These are phyloP conservation scores for Epithele typhae DNA, from an alignment of 768 basidiomycete genomes.

Conservation along the genomic window DNA sequence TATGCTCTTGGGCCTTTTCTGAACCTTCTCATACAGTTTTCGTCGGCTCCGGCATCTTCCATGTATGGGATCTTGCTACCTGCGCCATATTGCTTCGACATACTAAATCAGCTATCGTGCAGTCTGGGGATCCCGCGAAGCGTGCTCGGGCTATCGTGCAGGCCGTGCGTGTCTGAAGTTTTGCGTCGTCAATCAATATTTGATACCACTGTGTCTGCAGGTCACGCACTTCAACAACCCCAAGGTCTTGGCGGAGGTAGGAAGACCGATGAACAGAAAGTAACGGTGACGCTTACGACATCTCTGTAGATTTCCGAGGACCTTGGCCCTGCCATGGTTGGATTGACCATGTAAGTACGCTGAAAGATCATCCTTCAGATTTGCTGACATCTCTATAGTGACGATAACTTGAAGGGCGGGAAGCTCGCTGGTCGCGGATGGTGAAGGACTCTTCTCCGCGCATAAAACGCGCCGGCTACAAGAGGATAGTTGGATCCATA, in stretches of 20 bases:
- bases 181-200: not conserved
- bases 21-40: conserved; percentile 56
- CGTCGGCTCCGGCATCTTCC: conserved; percentile 97
- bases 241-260: conserved; percentile 82
- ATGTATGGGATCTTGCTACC: conserved; percentile 45
- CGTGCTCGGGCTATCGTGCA: conserved; percentile 95
- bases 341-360: conserved; percentile 74
- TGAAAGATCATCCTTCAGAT: not conserved
- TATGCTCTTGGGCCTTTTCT: conserved; percentile 4
- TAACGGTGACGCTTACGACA: too few relatives aligned
- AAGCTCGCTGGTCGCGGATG: conserved; percentile 64
- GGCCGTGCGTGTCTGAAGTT: conserved; percentile 50
- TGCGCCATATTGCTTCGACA: too few relatives aligned
- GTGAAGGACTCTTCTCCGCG: conserved; percentile 27
- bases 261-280: not conserved
- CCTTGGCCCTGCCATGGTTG: conserved; percentile 91
- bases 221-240: conserved; percentile 96
- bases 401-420: conserved; percentile 66
- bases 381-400: conserved; percentile 34
- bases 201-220: conserved; percentile 28
- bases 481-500: not conserved
- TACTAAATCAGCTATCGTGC: conserved; percentile 6
- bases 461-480: not conserved
- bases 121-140: conserved; percentile 93
- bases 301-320: conserved; percentile 63